Conservation (phyloP, 192 early-diverging fungal species). For the Coemansia asiatica region DNA sequence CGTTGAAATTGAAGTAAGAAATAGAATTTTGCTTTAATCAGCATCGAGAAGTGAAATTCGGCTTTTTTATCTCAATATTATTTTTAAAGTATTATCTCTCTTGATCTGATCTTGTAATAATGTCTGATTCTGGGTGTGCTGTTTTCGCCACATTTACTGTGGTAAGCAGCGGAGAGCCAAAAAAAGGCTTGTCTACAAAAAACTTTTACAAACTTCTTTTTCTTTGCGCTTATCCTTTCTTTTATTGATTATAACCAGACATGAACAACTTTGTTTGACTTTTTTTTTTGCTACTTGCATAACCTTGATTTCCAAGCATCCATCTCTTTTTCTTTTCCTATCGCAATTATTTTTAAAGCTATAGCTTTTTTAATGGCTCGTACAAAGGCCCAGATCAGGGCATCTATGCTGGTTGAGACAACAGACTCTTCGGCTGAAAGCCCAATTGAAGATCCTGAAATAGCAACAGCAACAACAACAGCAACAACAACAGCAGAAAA, state of each 20-base stretch:
- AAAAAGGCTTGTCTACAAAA: no score
- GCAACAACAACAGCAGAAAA: neutral
- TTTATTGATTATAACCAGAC: neutral
- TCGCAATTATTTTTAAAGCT: no score
- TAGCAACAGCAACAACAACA: neutral
- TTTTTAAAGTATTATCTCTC: no score
- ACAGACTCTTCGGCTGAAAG: neutral
- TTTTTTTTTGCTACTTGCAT: neutral
- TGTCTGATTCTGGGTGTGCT: neutral
- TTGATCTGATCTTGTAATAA: neutral
- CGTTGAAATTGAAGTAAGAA: conserved; percentile 1
- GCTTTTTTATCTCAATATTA: no score
- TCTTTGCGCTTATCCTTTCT: neutral
- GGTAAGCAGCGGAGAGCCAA: no score
- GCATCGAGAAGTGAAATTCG: no score
- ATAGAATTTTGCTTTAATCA: neutral
- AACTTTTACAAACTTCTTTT: neutral
- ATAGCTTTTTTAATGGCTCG: neutral
- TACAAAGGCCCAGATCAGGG: conserved; percentile 4
- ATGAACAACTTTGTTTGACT: no score
- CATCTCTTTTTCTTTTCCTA: neutral
- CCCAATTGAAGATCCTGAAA: neutral
- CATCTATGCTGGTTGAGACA: neutral
- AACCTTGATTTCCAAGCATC: neutral
- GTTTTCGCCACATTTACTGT: neutral